These are phyloP conservation scores for Paraglomus occultum DNA, from an alignment of 192 early-diverging fungal genomes.

Conservation along the genomic window DNA sequence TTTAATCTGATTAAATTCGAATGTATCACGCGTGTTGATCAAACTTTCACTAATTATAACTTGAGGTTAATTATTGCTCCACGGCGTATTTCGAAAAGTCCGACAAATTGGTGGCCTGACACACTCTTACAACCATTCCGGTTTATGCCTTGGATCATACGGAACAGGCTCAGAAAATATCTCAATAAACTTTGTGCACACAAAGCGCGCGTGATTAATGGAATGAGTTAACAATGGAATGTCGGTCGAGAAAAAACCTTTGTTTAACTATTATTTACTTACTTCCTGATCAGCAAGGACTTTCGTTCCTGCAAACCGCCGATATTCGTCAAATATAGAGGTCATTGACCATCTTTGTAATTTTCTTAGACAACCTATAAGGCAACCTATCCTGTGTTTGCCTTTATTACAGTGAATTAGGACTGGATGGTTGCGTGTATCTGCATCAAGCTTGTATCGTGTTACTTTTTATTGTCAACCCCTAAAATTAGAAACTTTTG, in stretches of 20 bases:
- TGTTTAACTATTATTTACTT: slow-evolving; percentile 27
- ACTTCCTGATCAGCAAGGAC: slow-evolving; percentile 94
- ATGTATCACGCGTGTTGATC: no score
- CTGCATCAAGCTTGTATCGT: slow-evolving; percentile 1
- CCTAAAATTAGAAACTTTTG: background rate
- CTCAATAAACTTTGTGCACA: slow-evolving; percentile 49
- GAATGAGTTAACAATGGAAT: background rate
- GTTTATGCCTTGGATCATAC: slow-evolving; percentile 44
- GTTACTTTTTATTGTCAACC: background rate
- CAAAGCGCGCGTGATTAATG: background rate
- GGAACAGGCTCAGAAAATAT: slow-evolving; percentile 50
- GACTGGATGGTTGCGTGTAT: slow-evolving; percentile 55
- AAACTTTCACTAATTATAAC: no score
- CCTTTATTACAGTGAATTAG: slow-evolving; percentile 95
- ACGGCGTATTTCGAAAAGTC: no score
- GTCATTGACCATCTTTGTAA: slow-evolving; percentile 96
- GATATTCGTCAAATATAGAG: slow-evolving; percentile 96
- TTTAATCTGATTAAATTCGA: no score
- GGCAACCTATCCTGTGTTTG: slow-evolving; percentile 91
- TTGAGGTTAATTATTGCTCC: no score
- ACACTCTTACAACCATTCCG: slow-evolving; percentile 44
- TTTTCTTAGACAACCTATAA: slow-evolving; percentile 92
- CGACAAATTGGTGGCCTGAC: no score
- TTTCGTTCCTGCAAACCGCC: slow-evolving; percentile 88
- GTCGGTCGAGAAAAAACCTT: background rate